Evolutionary conservation across 164 flowering plant genomes (phyloP), one percentile per base, ranked within the genome.

Genomic region (Stephania cephalantha): DNA sequence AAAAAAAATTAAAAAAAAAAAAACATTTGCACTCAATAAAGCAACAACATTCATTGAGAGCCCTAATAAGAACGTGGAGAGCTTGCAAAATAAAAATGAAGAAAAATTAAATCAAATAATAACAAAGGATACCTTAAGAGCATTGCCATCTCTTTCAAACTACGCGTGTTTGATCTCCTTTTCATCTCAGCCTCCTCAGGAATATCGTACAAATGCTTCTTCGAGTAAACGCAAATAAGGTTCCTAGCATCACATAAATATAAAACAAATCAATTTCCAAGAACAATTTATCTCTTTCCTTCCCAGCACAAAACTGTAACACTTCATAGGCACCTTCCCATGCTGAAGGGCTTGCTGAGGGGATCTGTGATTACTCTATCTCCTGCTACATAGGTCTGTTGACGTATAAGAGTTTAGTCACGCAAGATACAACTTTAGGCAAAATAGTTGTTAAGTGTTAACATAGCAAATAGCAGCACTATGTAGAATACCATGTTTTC

Each of bases 271-370:
- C 22, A 53, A 9, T 71, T 35, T 35, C 42, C 42, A 52, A 15
- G 15, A 52, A 18, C 9, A 69, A 12, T 25, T 35, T 4, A 69
- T 35, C 12, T 42, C 6, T 69, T 5, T 11, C 15, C 55, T 55
- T 55, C 11, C 55, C 25, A 35, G 1, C 72, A 30, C 7, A 18
- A 70, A 42, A 77, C 17, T 20, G 13, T 10, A 71, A 66, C 78
- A 50, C 58, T 66, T 55, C 8, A 7, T 22, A 18, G 78, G 74
- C 76, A 93, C 99, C 99, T 95, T 84, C 99, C 99, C 90, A 93
- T 95, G 85, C 99, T 93, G 76, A 95, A 95, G 50, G 99, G 99
- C 86, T 91, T 95, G 91, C 98, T 90, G 46, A 95, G 91, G 82
- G 96, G 90, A 84, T 95, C 99, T 73, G 97, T 86, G 22, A 95